Conservation (phyloP, 805 yeast genomes). For the Zygosaccharomyces lentus region DNA sequence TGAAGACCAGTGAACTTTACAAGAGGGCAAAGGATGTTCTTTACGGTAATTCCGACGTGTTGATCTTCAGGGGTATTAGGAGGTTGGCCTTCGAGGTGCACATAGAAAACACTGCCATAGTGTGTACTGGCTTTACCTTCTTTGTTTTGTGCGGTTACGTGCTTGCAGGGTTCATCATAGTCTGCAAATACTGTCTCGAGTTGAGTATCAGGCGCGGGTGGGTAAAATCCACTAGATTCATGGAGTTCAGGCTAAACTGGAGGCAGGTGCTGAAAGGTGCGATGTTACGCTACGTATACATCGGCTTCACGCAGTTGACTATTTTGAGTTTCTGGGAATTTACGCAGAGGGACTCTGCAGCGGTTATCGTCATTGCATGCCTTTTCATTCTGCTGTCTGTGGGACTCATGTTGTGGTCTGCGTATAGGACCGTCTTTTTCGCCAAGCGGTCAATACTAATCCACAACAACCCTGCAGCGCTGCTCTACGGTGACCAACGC, state of each 20-base stretch:
- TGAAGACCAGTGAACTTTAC: slow-evolving; percentile 22
- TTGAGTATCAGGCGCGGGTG: slow-evolving; percentile 46
- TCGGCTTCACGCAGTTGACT: slow-evolving; percentile 79
- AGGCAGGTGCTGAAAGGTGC: slow-evolving; percentile 67
- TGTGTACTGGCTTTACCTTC: slow-evolving; percentile 81
- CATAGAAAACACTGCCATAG: slow-evolving; percentile 81
- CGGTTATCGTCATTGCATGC: slow-evolving; percentile 77
- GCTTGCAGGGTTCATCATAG: slow-evolving; percentile 55
- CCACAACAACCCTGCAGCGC: slow-evolving; percentile 80
- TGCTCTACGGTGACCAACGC: slow-evolving; percentile 71
- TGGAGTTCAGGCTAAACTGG: slow-evolving; percentile 54
- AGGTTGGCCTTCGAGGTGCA: slow-evolving; percentile 72
- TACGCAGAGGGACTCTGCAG: slow-evolving; percentile 75
- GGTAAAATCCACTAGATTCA: slow-evolving; percentile 45
- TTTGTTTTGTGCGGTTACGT: slow-evolving; percentile 75
- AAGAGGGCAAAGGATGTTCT: slow-evolving; percentile 39
- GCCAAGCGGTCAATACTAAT: slow-evolving; percentile 57
- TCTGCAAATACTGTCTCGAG: slow-evolving; percentile 49
- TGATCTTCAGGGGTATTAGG: slow-evolving; percentile 80
- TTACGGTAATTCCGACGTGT: slow-evolving; percentile 52
- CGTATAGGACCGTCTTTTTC: slow-evolving; percentile 56
- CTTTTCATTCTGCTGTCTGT: slow-evolving; percentile 60
- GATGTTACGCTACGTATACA: slow-evolving; percentile 68
- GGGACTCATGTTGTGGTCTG: slow-evolving; percentile 59
- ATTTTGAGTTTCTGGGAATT: slow-evolving; percentile 87